Percentiles rank a stretch among this genome's conserved stretches.
These are phyloP conservation scores for Priceomyces medius DNA, from an alignment of 805 yeast species.

Conservation along the genomic window DNA sequence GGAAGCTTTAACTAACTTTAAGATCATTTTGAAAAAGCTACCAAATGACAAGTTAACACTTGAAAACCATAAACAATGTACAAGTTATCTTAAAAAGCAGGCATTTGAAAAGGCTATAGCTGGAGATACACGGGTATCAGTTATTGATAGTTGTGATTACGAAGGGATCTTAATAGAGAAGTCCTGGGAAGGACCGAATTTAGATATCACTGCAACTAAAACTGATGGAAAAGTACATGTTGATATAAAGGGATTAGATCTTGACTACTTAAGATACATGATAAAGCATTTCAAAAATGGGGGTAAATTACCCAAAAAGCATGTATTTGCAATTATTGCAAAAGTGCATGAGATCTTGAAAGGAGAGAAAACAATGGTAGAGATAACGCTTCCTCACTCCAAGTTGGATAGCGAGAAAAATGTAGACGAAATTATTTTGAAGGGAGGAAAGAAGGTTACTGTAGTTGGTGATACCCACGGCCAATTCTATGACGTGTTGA, in stretches of 20 bases:
- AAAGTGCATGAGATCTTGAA: constrained; percentile 64
- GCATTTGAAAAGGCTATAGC: constrained; percentile 88
- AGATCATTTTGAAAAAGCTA: constrained; percentile 54
- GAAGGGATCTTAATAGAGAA: constrained; percentile 50
- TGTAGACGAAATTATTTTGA: constrained; percentile 24
- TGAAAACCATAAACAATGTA: constrained; percentile 60
- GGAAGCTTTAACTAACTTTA: constrained; percentile 70
- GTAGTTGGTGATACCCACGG: constrained; percentile 99
- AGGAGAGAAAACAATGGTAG: constrained; percentile 73
- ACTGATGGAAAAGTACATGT: constrained; percentile 22
- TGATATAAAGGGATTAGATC: constrained; percentile 42
- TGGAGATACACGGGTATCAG: constrained; percentile 57
- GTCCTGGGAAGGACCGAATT: constrained; percentile 57
- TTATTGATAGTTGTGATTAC: constrained; percentile 48
- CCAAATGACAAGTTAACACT: constrained; percentile 72
- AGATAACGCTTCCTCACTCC: constrained; percentile 48
- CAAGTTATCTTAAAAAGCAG: constrained; percentile 61
- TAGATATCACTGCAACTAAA: constrained; percentile 39
- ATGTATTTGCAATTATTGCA: constrained; percentile 77
- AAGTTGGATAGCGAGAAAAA: constrained; percentile 12
- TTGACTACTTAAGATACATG: constrained; percentile 61
- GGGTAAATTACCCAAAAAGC: constrained; percentile 72
- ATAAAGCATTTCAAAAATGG: constrained; percentile 73
- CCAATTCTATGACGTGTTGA: constrained; percentile 85
- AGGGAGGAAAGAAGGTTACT: constrained; percentile 53